phyloP scores from a whole-genome alignment of 495 filamentous ascomycete species.

The Neurospora sp. region DNA sequence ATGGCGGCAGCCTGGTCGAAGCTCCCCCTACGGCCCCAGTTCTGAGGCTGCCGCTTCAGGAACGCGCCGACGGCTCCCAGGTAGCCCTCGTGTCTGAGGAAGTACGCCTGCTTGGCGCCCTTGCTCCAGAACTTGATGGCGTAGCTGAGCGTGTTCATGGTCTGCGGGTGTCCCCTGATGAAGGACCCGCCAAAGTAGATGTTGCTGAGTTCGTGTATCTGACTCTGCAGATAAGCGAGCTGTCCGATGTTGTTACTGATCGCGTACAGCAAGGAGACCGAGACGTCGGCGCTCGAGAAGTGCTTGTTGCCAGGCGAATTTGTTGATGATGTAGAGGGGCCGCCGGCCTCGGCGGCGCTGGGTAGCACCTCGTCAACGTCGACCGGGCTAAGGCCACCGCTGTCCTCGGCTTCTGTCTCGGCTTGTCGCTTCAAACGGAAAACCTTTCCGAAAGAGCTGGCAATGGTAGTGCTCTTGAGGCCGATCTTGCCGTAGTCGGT shows the following conservation, averaged over 20 bases:
- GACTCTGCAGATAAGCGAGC: constrained; percentile 89
- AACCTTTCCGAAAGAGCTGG: constrained; percentile 93
- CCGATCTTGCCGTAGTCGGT: constrained; percentile 93
- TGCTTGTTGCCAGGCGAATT: constrained; percentile 15
- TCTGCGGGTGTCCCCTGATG: constrained; percentile 91
- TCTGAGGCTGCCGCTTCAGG: constrained; percentile 75
- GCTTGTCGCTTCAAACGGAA: constrained; percentile 72
- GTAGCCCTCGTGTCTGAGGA: constrained; percentile 92
- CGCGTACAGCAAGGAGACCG: constrained; percentile 65
- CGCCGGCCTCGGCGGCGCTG: constrained; percentile 5
- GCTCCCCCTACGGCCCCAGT: constrained; percentile 84
- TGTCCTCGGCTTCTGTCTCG: constrained; percentile 70
- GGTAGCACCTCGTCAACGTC: constrained; percentile 23
- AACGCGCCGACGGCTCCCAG: constrained; percentile 95
- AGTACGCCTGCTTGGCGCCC: constrained; percentile 89
- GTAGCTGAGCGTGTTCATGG: constrained; percentile 92
- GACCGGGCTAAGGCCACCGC: constrained; percentile 48
- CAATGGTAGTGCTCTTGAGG: constrained; percentile 85
- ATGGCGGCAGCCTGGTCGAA: constrained; percentile 31
- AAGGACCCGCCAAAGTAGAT: constrained; percentile 98
- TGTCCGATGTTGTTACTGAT: constrained; percentile 94
- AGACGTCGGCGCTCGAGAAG: constrained; percentile 42
- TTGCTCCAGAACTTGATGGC: constrained; percentile 97
- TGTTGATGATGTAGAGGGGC: constrained; percentile 7
- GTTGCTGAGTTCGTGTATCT: constrained; percentile 78